Conservation (phyloP, 768 basidiomycete species). For the Clathrus columnatus region DNA sequence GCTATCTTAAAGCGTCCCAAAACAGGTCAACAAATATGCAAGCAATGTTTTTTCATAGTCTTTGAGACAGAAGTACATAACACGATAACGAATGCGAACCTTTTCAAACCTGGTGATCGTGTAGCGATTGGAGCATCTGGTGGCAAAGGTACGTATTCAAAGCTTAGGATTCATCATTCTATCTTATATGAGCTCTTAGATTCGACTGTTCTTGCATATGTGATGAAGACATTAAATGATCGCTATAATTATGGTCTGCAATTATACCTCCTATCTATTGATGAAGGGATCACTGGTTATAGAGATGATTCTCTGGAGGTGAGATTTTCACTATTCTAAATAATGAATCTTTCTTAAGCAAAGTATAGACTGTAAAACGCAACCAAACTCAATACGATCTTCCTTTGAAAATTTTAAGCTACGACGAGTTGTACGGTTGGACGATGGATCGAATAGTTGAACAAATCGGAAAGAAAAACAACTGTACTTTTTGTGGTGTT, state of each 20-base stretch:
- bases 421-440: constrained; percentile 97
- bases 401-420: constrained; percentile 92
- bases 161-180: neutral
- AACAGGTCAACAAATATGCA: constrained; percentile 95
- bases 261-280: constrained; percentile 89
- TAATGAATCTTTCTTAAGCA: constrained; percentile 7
- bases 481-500: constrained; percentile 98
- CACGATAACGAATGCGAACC: constrained; percentile 72
- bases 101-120: constrained; percentile 84
- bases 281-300: constrained; percentile 98
- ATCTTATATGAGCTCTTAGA: constrained; percentile 39
- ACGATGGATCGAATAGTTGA: constrained; percentile 96
- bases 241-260: constrained; percentile 89
- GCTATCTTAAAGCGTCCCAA: constrained; percentile 94
- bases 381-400: constrained; percentile 94
- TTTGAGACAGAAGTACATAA: constrained; percentile 99
- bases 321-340: constrained; percentile 24
- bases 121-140: constrained; percentile 98
- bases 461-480: constrained; percentile 95
- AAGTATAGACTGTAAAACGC: constrained; percentile 81
- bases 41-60: constrained; percentile 90
- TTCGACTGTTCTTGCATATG: constrained; percentile 94
- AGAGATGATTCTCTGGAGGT: constrained; percentile 96
- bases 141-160: constrained; percentile 68
- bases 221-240: constrained; percentile 93